A percentile compares a stretch with the other conserved stretches of the same genome.
These are phyloP conservation scores for Albizia julibrissin DNA, from an alignment of 306 rosid species.

Conservation along the genomic window DNA sequence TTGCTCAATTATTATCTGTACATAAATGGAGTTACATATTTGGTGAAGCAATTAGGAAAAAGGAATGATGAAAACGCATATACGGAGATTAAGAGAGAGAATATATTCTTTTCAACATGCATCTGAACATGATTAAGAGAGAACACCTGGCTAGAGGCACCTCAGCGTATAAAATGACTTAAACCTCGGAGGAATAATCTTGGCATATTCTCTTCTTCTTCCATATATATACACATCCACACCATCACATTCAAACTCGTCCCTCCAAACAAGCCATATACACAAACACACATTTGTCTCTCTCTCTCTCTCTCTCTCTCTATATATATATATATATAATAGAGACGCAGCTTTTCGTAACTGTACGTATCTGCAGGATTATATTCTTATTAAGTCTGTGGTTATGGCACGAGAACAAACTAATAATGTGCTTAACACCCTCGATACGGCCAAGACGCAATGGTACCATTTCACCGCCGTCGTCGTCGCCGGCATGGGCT, in stretches of 20 bases:
- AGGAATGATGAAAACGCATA: too few relatives aligned
- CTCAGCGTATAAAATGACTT: not conserved
- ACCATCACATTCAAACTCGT: not conserved
- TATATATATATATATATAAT: not conserved
- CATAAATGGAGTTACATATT: too few relatives aligned
- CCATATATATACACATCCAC: not conserved
- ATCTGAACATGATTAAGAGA: not conserved
- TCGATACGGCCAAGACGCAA: slow-evolving; percentile 46
- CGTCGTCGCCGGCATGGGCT: slow-evolving; percentile 48
- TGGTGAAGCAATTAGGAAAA: too few relatives aligned
- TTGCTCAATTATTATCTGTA: too few relatives aligned
- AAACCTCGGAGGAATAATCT: not conserved
- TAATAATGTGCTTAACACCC: slow-evolving; percentile 11
- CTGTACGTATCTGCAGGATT: not conserved
- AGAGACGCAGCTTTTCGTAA: not conserved
- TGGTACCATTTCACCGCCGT: slow-evolving; percentile 46
- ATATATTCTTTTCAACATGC: too few relatives aligned
- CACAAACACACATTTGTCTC: not conserved
- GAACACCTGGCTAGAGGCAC: not conserved
- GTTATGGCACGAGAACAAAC: not conserved
- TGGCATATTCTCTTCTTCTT: not conserved
- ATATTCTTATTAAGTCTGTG: not conserved
- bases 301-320: not conserved
- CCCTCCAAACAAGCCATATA: not conserved
- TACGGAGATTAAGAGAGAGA: too few relatives aligned